A percentile compares a stretch with the other conserved stretches of the same genome.
These are phyloP conservation scores for Salvia miltiorrhiza DNA, from an alignment of 257 asterid species.

Conservation along the genomic window DNA sequence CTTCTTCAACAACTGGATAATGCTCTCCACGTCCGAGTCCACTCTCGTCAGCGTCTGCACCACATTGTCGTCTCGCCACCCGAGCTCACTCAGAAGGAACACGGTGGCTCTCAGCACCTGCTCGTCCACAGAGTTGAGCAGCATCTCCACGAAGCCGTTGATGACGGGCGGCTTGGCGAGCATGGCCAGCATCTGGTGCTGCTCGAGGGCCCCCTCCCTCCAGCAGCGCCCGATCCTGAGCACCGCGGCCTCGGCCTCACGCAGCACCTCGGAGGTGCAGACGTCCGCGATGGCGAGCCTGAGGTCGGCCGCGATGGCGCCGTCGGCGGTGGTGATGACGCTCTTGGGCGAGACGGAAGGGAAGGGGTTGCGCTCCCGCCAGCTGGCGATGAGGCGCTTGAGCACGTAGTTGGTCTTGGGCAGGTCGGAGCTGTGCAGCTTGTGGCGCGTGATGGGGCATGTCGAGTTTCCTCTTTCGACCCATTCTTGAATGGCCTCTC, in stretches of 20 bases:
- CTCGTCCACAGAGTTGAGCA: conserved; percentile 58
- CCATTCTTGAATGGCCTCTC: conserved; percentile 85
- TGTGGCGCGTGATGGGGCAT: conserved; percentile 88
- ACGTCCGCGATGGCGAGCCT: conserved; percentile 47
- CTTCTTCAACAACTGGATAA: conserved; percentile 61
- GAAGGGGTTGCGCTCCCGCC: conserved; percentile 49
- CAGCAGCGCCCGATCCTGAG: conserved; percentile 49
- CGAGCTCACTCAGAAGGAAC: conserved; percentile 59
- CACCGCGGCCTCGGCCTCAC: conserved; percentile 64
- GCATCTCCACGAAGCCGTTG: conserved; percentile 68
- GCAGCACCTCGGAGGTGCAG: conserved; percentile 62
- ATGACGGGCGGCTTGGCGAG: conserved; percentile 62
- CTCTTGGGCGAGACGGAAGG: conserved; percentile 43
- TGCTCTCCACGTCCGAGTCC: conserved; percentile 68
- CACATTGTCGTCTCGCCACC: conserved; percentile 47
- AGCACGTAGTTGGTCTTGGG: conserved; percentile 82
- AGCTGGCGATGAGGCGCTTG: conserved; percentile 76
- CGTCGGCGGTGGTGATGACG: conserved; percentile 42
- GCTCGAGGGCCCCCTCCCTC: conserved; percentile 33
- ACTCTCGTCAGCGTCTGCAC: conserved; percentile 67
- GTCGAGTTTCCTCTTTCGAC: conserved; percentile 63
- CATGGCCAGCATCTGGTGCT: conserved; percentile 36
- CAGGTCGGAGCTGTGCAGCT: conserved; percentile 39
- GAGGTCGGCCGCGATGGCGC: conserved; percentile 38
- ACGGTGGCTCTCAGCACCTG: conserved; percentile 49